phyloP scores from a whole-genome alignment of 75 land plant species.

The Pinus albicaulis region DNA sequence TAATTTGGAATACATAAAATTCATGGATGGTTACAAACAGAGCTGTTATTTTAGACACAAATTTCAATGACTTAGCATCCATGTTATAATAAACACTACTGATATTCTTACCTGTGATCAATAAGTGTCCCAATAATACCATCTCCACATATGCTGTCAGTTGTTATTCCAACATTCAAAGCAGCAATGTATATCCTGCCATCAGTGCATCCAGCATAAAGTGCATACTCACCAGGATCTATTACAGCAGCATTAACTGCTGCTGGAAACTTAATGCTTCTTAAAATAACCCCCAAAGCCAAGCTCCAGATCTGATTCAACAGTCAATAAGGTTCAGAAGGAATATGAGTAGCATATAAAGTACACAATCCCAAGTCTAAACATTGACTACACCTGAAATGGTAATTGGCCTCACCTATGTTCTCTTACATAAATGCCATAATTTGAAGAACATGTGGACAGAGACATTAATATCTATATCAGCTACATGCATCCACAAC shows the following conservation, averaged over 20 bases:
- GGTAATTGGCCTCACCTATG: background rate
- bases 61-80: conserved; percentile 23
- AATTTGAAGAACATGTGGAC: background rate
- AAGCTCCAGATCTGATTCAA: conserved; percentile 55
- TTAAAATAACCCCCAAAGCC: conserved; percentile 29
- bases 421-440: background rate
- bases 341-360: background rate
- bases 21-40: too few species aligned
- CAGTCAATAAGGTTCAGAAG: background rate
- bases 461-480: background rate
- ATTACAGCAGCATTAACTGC: conserved; percentile 36
- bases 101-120: conserved; percentile 62
- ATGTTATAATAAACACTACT: conserved; percentile 8
- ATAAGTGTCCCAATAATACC: conserved; percentile 47
- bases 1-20: background rate
- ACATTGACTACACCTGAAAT: background rate
- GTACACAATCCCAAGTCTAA: background rate
- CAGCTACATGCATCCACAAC: background rate
- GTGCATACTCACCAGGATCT: conserved; percentile 45
- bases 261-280: conserved; percentile 43
- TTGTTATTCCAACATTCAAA: conserved; percentile 34
- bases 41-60: background rate
- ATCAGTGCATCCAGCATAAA: conserved; percentile 67
- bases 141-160: conserved; percentile 28
- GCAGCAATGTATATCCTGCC: conserved; percentile 48